These are phyloP conservation scores for Candida namnaoensis DNA, from an alignment of 805 yeast species.

Conservation along the genomic window DNA sequence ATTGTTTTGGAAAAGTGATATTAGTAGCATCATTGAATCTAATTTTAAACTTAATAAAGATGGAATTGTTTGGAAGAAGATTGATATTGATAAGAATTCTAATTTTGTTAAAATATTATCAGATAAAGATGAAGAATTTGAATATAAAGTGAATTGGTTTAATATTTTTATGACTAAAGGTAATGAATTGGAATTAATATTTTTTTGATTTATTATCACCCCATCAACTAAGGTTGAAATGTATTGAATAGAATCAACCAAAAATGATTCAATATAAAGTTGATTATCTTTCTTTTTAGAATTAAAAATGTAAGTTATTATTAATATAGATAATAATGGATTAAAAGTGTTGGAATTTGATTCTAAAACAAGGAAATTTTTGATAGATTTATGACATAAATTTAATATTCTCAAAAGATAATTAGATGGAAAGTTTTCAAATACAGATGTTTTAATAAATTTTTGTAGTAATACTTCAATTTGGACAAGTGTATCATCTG, in stretches of 20 bases:
- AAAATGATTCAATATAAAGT: conserved; percentile 35
- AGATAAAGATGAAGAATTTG: conserved; percentile 21
- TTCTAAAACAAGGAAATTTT: conserved; percentile 12
- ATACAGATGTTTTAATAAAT: conserved; percentile 7
- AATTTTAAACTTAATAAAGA: conserved; percentile 21
- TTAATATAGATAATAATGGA: no score
- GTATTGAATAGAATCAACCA: conserved; percentile 31
- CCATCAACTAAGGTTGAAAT: conserved; percentile 25
- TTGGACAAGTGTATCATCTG: conserved; percentile 8
- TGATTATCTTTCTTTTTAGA: conserved; percentile 31
- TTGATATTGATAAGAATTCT: conserved; percentile 39
- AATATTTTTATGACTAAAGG: conserved; percentile 6
- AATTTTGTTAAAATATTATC: conserved; percentile 50
- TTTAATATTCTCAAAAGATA: conserved; percentile 23
- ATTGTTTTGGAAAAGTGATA: conserved; percentile 16
- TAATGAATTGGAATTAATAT: background rate
- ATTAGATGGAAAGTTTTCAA: conserved; percentile 13
- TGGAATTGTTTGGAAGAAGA: conserved; percentile 25
- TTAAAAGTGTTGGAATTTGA: no score
- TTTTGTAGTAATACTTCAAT: conserved; percentile 15
- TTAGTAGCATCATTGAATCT: conserved; percentile 13
- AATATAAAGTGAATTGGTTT: conserved; percentile 11
- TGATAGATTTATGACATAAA: conserved; percentile 21
- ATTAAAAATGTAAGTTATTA: conserved; percentile 22
- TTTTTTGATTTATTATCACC: conserved; percentile 9